Evolutionary conservation across 192 early-diverging fungal genomes (phyloP).

Genomic region (Podila clonocystis): DNA sequence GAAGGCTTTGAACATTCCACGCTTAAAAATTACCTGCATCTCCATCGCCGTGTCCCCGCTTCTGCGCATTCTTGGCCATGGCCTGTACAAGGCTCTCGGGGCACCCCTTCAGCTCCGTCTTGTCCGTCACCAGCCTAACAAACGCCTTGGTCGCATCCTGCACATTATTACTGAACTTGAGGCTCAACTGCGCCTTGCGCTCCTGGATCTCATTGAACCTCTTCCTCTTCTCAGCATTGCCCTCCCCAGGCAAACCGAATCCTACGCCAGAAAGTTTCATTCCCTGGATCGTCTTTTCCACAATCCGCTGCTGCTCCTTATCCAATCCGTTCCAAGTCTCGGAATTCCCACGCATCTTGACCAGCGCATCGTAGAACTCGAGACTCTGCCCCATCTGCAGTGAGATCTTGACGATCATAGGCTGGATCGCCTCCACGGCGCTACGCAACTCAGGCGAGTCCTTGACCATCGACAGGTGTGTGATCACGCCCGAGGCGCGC

Average conservation of each 20-base stretch:
- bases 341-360: constrained; percentile 45
- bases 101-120: constrained; percentile 55
- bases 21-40: constrained; percentile 18
- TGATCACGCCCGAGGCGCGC: constrained; percentile 57
- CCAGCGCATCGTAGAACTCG: constrained; percentile 62
- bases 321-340: constrained; percentile 48
- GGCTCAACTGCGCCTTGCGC: constrained; percentile 57
- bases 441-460: constrained; percentile 60
- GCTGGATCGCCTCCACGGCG: constrained; percentile 61
- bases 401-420: constrained; percentile 57
- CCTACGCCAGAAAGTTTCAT: constrained; percentile 61
- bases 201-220: constrained; percentile 64
- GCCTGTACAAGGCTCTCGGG: constrained; percentile 52
- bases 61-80: constrained; percentile 55
- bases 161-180: constrained; percentile 61
- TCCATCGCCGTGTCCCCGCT: constrained; percentile 43
- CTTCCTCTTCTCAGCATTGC: constrained; percentile 54
- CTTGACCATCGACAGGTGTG: constrained; percentile 63
- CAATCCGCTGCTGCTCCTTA: constrained; percentile 62
- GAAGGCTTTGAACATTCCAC: too few relatives aligned
- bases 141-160: constrained; percentile 68
- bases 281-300: constrained; percentile 53
- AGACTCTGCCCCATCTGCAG: constrained; percentile 65
- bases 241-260: constrained; percentile 52
- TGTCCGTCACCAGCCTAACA: constrained; percentile 52